phyloP scores from a whole-genome alignment of 106 monocot species.

The Dactylorhiza incarnata region DNA sequence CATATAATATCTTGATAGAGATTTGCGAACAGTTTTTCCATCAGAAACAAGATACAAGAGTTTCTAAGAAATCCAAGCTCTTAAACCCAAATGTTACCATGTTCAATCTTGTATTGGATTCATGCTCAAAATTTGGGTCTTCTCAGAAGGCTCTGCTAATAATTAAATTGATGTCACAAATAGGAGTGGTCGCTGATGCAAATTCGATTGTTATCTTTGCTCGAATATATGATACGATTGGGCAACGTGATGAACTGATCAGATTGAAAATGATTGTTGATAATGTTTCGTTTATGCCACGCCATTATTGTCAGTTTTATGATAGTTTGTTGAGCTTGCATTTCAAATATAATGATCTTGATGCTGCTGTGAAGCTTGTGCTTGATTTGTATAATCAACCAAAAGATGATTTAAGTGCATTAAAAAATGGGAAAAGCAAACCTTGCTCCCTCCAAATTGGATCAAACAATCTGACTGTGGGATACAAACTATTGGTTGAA shows the following conservation, averaged over 20 bases:
- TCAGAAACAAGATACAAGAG: slow-evolving; percentile 7
- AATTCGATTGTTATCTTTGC: slow-evolving; percentile 52
- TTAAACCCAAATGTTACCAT: slow-evolving; percentile 37
- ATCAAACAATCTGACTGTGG: slow-evolving; percentile 58
- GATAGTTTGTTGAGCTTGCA: slow-evolving; percentile 68
- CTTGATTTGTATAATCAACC: slow-evolving; percentile 33
- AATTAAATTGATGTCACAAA: slow-evolving; percentile 46
- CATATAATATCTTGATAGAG: slow-evolving; percentile 58
- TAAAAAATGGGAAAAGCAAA: slow-evolving; percentile 17
- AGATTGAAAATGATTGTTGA: slow-evolving; percentile 46
- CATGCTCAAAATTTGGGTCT: slow-evolving; percentile 42
- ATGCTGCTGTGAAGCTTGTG: slow-evolving; percentile 60
- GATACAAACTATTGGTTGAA: slow-evolving; percentile 41
- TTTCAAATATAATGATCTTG: slow-evolving; percentile 77
- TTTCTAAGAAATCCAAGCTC: slow-evolving; percentile 14
- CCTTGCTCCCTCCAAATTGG: slow-evolving; percentile 45
- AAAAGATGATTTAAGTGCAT: slow-evolving; percentile 1
- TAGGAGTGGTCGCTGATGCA: slow-evolving; percentile 58
- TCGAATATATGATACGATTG: slow-evolving; percentile 47
- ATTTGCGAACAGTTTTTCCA: slow-evolving; percentile 40
- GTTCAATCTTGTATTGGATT: slow-evolving; percentile 71
- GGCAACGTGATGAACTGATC: slow-evolving; percentile 54
- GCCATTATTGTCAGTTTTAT: slow-evolving; percentile 51
- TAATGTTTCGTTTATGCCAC: slow-evolving; percentile 16
- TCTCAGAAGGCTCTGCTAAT: slow-evolving; percentile 44